Evolutionary conservation across 306 rosid genomes (phyloP).

Genomic region (Vigna nakashimae): DNA sequence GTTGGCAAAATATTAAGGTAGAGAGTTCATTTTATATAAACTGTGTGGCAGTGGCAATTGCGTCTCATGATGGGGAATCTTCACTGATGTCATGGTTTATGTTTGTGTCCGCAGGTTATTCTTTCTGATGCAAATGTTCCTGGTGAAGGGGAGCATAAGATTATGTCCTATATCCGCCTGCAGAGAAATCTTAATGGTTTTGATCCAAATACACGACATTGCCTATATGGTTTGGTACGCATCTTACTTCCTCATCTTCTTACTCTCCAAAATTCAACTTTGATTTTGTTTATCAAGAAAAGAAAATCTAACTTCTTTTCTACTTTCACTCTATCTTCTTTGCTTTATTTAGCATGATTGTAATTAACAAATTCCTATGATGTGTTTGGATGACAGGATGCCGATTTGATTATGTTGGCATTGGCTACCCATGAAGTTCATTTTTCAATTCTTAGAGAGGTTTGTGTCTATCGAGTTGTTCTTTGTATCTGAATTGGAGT

Average conservation of each 20-base stretch:
- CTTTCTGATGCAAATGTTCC: conserved; percentile 99
- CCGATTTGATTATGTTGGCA: conserved; percentile 97
- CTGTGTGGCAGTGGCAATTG: conserved; percentile 18
- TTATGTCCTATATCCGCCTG: conserved; percentile 96
- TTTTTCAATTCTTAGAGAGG: conserved; percentile 98
- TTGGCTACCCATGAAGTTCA: conserved; percentile 97
- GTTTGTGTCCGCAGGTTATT: conserved; percentile 68
- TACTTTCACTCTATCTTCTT: conserved; percentile 6
- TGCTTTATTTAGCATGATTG: conserved; percentile 17
- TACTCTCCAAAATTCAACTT: conserved; percentile 11
- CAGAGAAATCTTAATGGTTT: conserved; percentile 93
- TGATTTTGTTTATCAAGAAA: background rate
- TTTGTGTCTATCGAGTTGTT: conserved; percentile 47
- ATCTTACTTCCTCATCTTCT: conserved; percentile 51
- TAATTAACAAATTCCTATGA: conserved; percentile 29
- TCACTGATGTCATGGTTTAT: conserved; percentile 16
- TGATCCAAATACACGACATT: conserved; percentile 97
- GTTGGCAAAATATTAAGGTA: conserved; percentile 94
- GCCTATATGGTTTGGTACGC: conserved; percentile 99
- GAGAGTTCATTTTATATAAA: conserved; percentile 25
- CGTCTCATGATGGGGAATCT: conserved; percentile 25
- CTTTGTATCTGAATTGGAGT: conserved; percentile 34
- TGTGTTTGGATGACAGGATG: conserved; percentile 72
- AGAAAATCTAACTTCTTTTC: conserved; percentile 1
- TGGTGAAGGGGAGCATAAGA: conserved; percentile 99